phyloP scores from a whole-genome alignment of 306 rosid species.

The Crataegus laevigata region DNA sequence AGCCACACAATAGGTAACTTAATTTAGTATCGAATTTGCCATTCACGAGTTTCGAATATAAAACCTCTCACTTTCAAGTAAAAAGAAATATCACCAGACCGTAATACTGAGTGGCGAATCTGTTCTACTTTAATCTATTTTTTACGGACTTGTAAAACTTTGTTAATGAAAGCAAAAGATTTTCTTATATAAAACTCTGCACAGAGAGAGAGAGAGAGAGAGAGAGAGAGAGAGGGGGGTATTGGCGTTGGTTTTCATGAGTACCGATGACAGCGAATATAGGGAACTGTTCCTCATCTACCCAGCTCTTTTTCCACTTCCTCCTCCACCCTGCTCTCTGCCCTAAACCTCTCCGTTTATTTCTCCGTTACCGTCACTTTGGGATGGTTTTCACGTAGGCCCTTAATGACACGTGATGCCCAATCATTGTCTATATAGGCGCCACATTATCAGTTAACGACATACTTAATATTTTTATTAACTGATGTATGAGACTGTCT shows the following conservation, averaged over 20 bases:
- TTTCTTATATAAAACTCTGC: not conserved
- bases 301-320: slow-evolving; percentile 23
- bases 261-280: slow-evolving; percentile 62
- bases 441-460: too few relatives aligned
- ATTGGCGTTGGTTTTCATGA: slow-evolving; percentile 28
- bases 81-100: too few relatives aligned
- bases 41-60: too few relatives aligned
- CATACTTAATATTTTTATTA: too few relatives aligned
- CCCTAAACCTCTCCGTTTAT: not conserved
- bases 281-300: slow-evolving; percentile 41
- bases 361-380: not conserved
- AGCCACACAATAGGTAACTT: too few relatives aligned
- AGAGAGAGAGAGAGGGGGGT: slow-evolving; percentile 2
- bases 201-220: not conserved
- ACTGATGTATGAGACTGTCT: too few relatives aligned
- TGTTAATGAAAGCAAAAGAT: slow-evolving; percentile 1
- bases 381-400: too few relatives aligned
- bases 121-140: not conserved
- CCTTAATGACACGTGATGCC: too few relatives aligned
- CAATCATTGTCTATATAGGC: too few relatives aligned
- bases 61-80: too few relatives aligned
- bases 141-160: slow-evolving; percentile 6
- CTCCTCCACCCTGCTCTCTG: not conserved
- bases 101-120: too few relatives aligned
- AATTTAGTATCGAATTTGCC: too few relatives aligned